A percentile compares a stretch with the other conserved stretches of the same genome.
Evolutionary conservation across 2,329 filamentous ascomycete species (phyloP).

Genomic region (Aspergillus arachidicola): DNA sequence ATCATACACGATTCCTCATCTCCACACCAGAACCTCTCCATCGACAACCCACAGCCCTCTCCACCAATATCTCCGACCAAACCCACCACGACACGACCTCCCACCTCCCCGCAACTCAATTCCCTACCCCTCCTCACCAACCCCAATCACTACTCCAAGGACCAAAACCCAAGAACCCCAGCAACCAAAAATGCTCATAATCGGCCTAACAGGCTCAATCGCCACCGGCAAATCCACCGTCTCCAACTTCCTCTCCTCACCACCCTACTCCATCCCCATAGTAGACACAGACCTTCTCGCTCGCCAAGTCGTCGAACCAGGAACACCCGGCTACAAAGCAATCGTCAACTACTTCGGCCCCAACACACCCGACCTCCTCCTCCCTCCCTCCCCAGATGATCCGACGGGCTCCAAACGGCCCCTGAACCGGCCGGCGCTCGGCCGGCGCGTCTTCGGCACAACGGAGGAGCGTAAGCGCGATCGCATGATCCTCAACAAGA

Average conservation of each 20-base stretch:
- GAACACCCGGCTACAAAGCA: constrained; percentile 77
- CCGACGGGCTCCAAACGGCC: constrained; percentile 48
- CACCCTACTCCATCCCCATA: constrained; percentile 84
- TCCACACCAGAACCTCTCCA: neutral
- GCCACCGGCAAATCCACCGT: constrained; percentile 98
- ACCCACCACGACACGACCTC: neutral
- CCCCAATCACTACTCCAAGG: neutral
- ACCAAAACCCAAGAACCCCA: neutral
- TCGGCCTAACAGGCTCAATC: constrained; percentile 95
- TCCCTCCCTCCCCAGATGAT: constrained; percentile 54
- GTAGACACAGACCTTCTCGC: constrained; percentile 94
- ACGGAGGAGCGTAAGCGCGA: constrained; percentile 70
- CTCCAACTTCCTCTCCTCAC: constrained; percentile 74
- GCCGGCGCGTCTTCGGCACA: constrained; percentile 82
- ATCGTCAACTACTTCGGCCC: constrained; percentile 82
- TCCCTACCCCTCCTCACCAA: neutral
- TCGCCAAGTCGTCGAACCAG: constrained; percentile 91
- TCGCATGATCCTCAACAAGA: constrained; percentile 77
- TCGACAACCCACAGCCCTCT: neutral
- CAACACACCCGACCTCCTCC: constrained; percentile 81
- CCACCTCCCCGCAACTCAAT: neutral
- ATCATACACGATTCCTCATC: neutral
- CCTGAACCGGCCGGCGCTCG: constrained; percentile 83
- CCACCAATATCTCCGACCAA: neutral
- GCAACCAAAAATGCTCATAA: constrained; percentile 72